A percentile compares a stretch with the other conserved stretches of the same genome.
Evolutionary conservation across 1,139 yeast genomes (phyloP).

Genomic region (Suhomyces chickasaworum): DNA sequence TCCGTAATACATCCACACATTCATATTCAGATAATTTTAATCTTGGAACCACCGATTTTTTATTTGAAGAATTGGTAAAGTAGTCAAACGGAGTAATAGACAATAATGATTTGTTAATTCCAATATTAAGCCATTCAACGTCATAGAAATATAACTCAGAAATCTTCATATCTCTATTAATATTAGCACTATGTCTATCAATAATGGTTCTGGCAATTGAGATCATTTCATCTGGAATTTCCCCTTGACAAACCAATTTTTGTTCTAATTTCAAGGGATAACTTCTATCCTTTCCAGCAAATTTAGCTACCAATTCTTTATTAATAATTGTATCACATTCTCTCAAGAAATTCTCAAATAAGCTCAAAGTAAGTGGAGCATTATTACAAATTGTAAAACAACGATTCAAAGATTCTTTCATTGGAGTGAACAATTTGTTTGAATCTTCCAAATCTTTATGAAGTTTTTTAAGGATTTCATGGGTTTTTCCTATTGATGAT

Average conservation of each 20-base stretch:
- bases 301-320: constrained; percentile 30
- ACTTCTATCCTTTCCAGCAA: constrained; percentile 32
- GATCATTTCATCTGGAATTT: constrained; percentile 49
- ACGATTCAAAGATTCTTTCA: constrained; percentile 55
- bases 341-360: constrained; percentile 63
- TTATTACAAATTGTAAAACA: constrained; percentile 54
- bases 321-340: constrained; percentile 47
- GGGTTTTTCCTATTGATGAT: constrained; percentile 68
- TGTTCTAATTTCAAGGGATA: constrained; percentile 58
- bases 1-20: constrained; percentile 49
- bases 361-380: constrained; percentile 58
- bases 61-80: constrained; percentile 9
- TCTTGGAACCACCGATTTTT: constrained; percentile 20
- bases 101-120: constrained; percentile 24
- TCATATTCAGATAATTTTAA: constrained; percentile 28
- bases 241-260: constrained; percentile 64
- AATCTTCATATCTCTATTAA: constrained; percentile 44
- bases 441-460: constrained; percentile 45
- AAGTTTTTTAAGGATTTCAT: constrained; percentile 54
- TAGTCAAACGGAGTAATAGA: constrained; percentile 1
- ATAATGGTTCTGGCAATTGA: constrained; percentile 34
- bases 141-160: constrained; percentile 65
- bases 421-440: constrained; percentile 50
- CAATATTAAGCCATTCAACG: constrained; percentile 67
- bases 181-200: constrained; percentile 35